phyloP scores from a whole-genome alignment of 1,284 basidiomycete genomes.

The Austroboletus novae-zelandiae region DNA sequence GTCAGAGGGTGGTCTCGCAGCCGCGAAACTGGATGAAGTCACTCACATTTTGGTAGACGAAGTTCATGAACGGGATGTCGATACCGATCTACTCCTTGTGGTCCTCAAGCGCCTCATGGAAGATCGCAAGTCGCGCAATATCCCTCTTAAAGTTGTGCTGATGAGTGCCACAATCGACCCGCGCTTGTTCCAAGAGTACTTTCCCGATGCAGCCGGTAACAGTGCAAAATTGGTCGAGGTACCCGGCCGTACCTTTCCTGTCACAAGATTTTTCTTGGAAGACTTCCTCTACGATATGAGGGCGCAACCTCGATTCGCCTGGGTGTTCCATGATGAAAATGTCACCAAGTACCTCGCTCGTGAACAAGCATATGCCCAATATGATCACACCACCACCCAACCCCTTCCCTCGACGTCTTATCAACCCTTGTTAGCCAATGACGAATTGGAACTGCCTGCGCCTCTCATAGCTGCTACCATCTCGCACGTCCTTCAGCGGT shows the following conservation, averaged over 20 bases:
- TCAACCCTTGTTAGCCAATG: constrained; percentile 36
- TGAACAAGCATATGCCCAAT: constrained; percentile 57
- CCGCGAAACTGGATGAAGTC: constrained; percentile 68
- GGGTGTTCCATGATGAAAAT: constrained; percentile 77
- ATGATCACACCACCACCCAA: constrained; percentile 10
- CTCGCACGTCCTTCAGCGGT: constrained; percentile 72
- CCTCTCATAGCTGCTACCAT: constrained; percentile 83
- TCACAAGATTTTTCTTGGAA: constrained; percentile 80
- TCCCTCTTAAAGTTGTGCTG: constrained; percentile 85
- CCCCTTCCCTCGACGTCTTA: constrained; percentile 26
- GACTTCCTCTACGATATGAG: constrained; percentile 66
- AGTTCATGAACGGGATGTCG: constrained; percentile 94
- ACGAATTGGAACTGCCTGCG: constrained; percentile 82
- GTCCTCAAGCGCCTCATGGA: constrained; percentile 85
- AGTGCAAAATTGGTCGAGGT: constrained; percentile 80
- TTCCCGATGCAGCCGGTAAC: constrained; percentile 60
- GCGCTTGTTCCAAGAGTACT: constrained; percentile 86
- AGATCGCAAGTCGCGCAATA: constrained; percentile 71
- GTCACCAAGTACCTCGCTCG: constrained; percentile 76
- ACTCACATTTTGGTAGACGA: constrained; percentile 96
- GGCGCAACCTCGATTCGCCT: constrained; percentile 40
- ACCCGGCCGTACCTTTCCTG: constrained; percentile 92
- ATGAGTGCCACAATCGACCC: constrained; percentile 98
- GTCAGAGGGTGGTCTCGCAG: constrained; percentile 36
- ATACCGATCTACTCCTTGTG: constrained; percentile 90